These are phyloP conservation scores for Colletotrichum tropicale DNA, from an alignment of 2,329 filamentous ascomycete species.

Conservation along the genomic window DNA sequence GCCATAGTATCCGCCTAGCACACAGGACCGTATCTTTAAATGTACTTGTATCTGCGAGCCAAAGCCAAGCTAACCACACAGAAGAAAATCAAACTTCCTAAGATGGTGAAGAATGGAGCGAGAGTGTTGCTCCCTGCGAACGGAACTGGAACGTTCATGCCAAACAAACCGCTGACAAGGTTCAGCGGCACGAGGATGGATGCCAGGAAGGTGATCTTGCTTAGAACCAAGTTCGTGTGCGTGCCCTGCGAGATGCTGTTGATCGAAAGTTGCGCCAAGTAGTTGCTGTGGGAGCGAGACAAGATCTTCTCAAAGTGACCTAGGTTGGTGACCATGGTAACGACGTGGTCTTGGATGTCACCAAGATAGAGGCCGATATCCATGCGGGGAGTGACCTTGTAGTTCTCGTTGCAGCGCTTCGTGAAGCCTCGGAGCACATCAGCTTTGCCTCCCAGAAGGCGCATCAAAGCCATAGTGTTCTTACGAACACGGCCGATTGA, in stretches of 20 bases:
- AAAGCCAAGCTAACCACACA: conserved; percentile 49
- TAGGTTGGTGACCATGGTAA: conserved; percentile 98
- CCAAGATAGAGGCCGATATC: conserved; percentile 96
- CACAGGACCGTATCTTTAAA: conserved; percentile 34
- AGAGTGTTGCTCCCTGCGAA: conserved; percentile 61
- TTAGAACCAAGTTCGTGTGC: conserved; percentile 84
- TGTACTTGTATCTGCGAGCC: conserved; percentile 51
- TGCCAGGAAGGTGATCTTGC: conserved; percentile 93
- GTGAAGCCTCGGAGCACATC: conserved; percentile 97
- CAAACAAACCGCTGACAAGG: conserved; percentile 84
- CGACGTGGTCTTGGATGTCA: conserved; percentile 98
- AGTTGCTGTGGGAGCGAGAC: conserved; percentile 91
- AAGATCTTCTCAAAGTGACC: conserved; percentile 98
- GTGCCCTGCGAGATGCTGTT: conserved; percentile 90
- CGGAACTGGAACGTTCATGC: conserved; percentile 85
- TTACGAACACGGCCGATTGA: conserved; percentile 91
- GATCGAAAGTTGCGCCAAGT: conserved; percentile 91
- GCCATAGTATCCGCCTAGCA: not conserved
- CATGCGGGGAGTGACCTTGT: conserved; percentile 91
- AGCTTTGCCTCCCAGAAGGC: conserved; percentile 94
- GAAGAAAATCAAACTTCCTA: conserved; percentile 58
- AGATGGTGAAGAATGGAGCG: conserved; percentile 56
- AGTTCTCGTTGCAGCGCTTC: conserved; percentile 98
- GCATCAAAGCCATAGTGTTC: conserved; percentile 91
- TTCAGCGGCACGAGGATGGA: conserved; percentile 97